Conservation (phyloP, 768 basidiomycete genomes). For the Tephrocybe sp. region DNA sequence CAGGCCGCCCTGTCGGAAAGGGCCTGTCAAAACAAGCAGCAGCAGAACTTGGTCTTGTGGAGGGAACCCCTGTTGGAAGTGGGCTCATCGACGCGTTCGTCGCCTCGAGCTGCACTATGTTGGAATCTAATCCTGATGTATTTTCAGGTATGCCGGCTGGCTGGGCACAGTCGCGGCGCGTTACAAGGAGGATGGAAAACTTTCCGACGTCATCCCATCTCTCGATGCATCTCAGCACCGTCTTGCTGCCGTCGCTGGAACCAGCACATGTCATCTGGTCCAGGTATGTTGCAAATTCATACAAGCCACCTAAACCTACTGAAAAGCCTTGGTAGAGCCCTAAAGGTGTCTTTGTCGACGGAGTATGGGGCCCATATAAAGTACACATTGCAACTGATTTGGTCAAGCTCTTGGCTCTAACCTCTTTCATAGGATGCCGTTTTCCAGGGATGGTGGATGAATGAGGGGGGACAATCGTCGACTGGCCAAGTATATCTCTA, state of each 20-base stretch:
- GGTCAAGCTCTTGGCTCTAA: background rate
- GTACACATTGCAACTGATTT: slow-evolving; percentile 26
- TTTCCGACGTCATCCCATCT: slow-evolving; percentile 52
- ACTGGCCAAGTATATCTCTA: slow-evolving; percentile 74
- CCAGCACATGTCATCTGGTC: slow-evolving; percentile 93
- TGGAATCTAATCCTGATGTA: background rate
- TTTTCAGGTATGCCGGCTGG: slow-evolving; percentile 87
- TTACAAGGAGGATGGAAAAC: slow-evolving; percentile 48
- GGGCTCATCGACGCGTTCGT: slow-evolving; percentile 92
- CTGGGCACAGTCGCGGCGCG: slow-evolving; percentile 90
- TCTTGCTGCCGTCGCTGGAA: slow-evolving; percentile 92
- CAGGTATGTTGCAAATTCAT: slow-evolving; percentile 45
- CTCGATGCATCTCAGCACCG: slow-evolving; percentile 78
- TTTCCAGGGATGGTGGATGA: slow-evolving; percentile 99
- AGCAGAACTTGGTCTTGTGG: slow-evolving; percentile 76
- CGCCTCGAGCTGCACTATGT: background rate
- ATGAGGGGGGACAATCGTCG: slow-evolving; percentile 97
- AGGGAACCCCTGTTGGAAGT: slow-evolving; percentile 91
- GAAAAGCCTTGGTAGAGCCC: slow-evolving; percentile 49
- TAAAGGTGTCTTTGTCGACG: slow-evolving; percentile 81
- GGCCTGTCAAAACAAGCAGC: slow-evolving; percentile 82
- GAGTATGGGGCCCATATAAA: slow-evolving; percentile 92
- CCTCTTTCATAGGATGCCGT: slow-evolving; percentile 64
- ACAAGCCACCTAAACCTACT: background rate
- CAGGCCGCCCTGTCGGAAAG: slow-evolving; percentile 80